A percentile compares a stretch with the other conserved stretches of the same genome.
phyloP scores from a whole-genome alignment of 768 basidiomycete genomes.

The Mycena pura region DNA sequence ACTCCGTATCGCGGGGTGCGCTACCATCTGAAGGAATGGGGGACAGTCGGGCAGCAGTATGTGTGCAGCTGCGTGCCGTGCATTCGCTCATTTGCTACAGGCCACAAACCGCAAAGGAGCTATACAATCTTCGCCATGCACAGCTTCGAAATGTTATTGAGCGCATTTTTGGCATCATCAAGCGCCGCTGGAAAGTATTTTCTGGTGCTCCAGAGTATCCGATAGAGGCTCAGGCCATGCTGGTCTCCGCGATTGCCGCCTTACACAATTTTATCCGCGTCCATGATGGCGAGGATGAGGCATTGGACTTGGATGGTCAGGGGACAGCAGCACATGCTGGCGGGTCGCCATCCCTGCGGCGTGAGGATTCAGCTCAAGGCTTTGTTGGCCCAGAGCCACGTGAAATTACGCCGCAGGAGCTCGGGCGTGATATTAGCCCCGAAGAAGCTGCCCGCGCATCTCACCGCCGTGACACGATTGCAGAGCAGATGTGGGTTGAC shows the following conservation, averaged over 20 bases:
- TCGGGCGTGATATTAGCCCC: neutral
- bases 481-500: conserved; percentile 13
- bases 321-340: too few species aligned
- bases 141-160: neutral
- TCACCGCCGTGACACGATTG: neutral
- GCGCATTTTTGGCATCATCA: neutral
- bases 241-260: conserved; percentile 1
- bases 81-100: neutral
- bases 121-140: neutral
- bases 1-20: conserved; percentile 31
- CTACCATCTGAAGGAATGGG: conserved; percentile 37
- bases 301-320: too few species aligned
- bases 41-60: neutral
- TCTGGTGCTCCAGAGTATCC: neutral
- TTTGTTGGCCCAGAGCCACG: neutral
- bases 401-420: conserved; percentile 1
- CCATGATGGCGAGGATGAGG: neutral
- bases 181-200: neutral
- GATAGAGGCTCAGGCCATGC: conserved; percentile 4
- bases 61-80: neutral
- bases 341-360: neutral
- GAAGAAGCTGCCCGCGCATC: neutral
- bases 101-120: neutral
- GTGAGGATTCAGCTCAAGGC: neutral
- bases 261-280: conserved; percentile 5